Evolutionary conservation across 176 grass and related monocot genomes (phyloP).

Genomic region (Bromus sterilis): DNA sequence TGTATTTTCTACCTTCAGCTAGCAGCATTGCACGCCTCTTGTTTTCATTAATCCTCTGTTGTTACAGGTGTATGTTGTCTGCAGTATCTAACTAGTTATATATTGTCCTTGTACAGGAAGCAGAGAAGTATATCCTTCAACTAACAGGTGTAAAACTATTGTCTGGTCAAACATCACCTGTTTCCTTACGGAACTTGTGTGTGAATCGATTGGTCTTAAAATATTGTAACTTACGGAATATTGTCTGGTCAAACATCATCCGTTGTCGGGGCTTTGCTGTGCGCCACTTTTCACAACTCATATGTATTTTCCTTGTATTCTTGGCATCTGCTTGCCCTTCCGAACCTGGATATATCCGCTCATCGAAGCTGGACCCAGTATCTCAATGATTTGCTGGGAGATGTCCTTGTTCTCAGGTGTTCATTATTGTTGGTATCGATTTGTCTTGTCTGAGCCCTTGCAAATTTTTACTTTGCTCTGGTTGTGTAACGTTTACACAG

Average conservation of each 20-base stretch:
- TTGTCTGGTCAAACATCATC: too few species aligned
- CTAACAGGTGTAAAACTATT: too few species aligned
- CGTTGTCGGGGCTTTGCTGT: too few species aligned
- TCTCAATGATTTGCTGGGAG: background rate
- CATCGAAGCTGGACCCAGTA: background rate
- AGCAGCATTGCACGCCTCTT: background rate
- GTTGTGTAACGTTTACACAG: background rate
- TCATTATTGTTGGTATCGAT: background rate
- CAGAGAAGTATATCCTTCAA: constrained; percentile 83
- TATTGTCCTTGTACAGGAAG: constrained; percentile 40
- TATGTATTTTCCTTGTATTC: too few species aligned
- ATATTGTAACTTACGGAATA: too few species aligned
- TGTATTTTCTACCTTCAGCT: background rate
- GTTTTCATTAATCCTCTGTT: background rate
- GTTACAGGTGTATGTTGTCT: background rate
- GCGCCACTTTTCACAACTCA: too few species aligned
- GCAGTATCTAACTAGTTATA: background rate
- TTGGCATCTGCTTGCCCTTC: too few species aligned
- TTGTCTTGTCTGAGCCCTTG: background rate
- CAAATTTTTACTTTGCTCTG: background rate
- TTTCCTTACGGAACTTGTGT: too few species aligned
- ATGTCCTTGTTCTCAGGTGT: background rate
- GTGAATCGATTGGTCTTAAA: too few species aligned
- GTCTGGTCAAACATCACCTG: too few species aligned
- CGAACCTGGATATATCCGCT: too few species aligned